Evolutionary conservation across 306 rosid species (phyloP).

Genomic region (Cucumis cinereus): DNA sequence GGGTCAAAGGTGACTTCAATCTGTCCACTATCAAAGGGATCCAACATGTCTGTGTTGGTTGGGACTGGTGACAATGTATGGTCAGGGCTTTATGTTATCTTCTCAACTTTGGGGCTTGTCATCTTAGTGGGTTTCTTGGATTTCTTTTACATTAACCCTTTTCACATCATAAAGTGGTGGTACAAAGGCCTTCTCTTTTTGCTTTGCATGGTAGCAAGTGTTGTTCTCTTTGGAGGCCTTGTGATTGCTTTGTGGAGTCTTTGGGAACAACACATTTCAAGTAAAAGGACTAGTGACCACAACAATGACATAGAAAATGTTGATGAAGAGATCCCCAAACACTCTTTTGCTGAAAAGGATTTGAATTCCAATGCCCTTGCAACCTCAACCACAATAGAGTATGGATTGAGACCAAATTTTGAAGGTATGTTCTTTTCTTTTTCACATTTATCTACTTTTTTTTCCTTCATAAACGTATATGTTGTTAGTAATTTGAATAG

Average conservation of each 20-base stretch:
- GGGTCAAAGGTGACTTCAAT: conserved; percentile 24
- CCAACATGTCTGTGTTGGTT: conserved; percentile 59
- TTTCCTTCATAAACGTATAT: neutral
- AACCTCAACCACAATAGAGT: conserved; percentile 23
- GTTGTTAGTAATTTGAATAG: neutral
- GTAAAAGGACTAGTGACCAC: conserved; percentile 2
- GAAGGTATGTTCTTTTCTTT: conserved; percentile 27
- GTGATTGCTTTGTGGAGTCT: conserved; percentile 61
- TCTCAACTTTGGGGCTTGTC: conserved; percentile 57
- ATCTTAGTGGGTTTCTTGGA: conserved; percentile 35
- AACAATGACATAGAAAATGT: neutral
- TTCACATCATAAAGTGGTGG: conserved; percentile 49
- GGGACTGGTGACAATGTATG: conserved; percentile 70
- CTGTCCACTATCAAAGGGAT: conserved; percentile 29
- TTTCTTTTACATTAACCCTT: conserved; percentile 50
- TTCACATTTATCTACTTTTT: neutral
- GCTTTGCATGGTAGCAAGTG: conserved; percentile 56
- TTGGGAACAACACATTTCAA: conserved; percentile 39
- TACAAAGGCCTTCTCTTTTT: conserved; percentile 63
- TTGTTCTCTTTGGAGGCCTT: conserved; percentile 60
- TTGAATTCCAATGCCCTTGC: conserved; percentile 12
- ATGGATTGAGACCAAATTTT: conserved; percentile 76
- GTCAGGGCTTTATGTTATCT: conserved; percentile 69
- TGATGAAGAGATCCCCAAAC: conserved; percentile 13
- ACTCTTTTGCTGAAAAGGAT: conserved; percentile 11